Base-by-base conservation (phyloP, 2,329 filamentous ascomycete genomes). In the Orbilia javanica region DNA sequence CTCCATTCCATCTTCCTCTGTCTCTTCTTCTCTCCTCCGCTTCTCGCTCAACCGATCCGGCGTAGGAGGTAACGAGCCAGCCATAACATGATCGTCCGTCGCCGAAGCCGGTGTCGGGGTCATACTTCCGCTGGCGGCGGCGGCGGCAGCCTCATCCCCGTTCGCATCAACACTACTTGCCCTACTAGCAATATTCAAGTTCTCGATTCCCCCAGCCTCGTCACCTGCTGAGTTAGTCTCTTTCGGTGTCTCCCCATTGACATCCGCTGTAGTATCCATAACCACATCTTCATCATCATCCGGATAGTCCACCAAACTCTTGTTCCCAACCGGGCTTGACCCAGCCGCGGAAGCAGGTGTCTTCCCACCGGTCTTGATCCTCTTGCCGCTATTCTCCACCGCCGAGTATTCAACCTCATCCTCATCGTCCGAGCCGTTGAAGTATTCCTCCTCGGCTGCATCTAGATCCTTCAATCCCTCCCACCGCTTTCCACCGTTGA, bases 1-100 rank as follows among this genome's bases (percentile, higher is more conserved):
- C 68, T 90, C 90, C n/a, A 98, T 85, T 82, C 95, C 93, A 70
- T 97, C 94, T 53, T 97, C 95, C 79, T 97, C 93, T 72, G 97
- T 95, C 83, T 97, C 94, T 81, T 87, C 86, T 65, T 83, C 81
- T 50, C 96, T 89, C 57, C 95, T 89, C 57, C 95, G 91, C 84
- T 98, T 98, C 83, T 97, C 93, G 0, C 93, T 92, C 18, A 97
- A 85, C 67, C 93, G 89, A 84, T 97, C 93, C 0, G 91, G 92
- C 2, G 91, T 91, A 5, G 83, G 82, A 25, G 85, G 81, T 4
- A 82, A 82, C 13, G 79, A 73, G 36, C 84, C 80, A 29, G 83
- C 82, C n/a, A 81, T 83, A 34, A 57, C 76, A 69, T 27, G 64
- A 46, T 53, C 72, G 42, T 64, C 72, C n/a, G 29, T 39, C 20